phyloP scores from a whole-genome alignment of 768 basidiomycete species.

The Auricularia sp. region DNA sequence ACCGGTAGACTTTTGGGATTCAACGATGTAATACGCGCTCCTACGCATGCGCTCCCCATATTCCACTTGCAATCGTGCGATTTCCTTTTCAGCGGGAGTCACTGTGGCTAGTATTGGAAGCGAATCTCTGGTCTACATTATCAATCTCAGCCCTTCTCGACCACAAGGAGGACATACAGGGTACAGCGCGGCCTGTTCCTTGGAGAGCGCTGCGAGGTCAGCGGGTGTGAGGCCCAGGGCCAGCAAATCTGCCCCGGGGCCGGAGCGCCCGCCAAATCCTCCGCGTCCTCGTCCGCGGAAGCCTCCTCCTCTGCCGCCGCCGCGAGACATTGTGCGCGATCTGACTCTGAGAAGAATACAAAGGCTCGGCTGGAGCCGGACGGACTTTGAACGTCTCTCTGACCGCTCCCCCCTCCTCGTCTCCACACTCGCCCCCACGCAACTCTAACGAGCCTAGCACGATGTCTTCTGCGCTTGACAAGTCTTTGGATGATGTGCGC shows the following conservation, averaged over 20 bases:
- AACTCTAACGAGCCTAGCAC: slow-evolving; percentile 2
- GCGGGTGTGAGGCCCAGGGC: slow-evolving; percentile 77
- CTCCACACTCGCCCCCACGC: slow-evolving; percentile 7
- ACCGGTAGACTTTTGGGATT: slow-evolving; percentile 58
- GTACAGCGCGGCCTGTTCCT: slow-evolving; percentile 70
- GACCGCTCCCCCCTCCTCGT: slow-evolving; percentile 13
- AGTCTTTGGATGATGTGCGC: slow-evolving; percentile 69
- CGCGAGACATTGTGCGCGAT: slow-evolving; percentile 35
- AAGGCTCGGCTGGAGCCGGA: neutral
- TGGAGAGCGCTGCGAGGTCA: slow-evolving; percentile 66
- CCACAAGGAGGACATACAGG: slow-evolving; percentile 46
- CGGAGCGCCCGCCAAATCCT: slow-evolving; percentile 39
- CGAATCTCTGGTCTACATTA: slow-evolving; percentile 48
- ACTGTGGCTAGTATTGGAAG: slow-evolving; percentile 62
- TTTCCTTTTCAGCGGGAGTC: slow-evolving; percentile 52
- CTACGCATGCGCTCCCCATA: slow-evolving; percentile 54
- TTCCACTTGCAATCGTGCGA: slow-evolving; percentile 56
- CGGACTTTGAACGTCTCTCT: slow-evolving; percentile 9
- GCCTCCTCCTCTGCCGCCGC: slow-evolving; percentile 32
- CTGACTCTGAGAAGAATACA: neutral
- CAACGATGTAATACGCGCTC: slow-evolving; percentile 68
- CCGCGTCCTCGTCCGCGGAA: slow-evolving; percentile 48
- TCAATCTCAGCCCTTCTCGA: neutral
- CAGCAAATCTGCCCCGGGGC: slow-evolving; percentile 31
- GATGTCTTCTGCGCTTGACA: slow-evolving; percentile 48